These are phyloP conservation scores for Neophaeococcomyces aloes DNA, from an alignment of 2,329 filamentous ascomycete genomes.

Conservation along the genomic window DNA sequence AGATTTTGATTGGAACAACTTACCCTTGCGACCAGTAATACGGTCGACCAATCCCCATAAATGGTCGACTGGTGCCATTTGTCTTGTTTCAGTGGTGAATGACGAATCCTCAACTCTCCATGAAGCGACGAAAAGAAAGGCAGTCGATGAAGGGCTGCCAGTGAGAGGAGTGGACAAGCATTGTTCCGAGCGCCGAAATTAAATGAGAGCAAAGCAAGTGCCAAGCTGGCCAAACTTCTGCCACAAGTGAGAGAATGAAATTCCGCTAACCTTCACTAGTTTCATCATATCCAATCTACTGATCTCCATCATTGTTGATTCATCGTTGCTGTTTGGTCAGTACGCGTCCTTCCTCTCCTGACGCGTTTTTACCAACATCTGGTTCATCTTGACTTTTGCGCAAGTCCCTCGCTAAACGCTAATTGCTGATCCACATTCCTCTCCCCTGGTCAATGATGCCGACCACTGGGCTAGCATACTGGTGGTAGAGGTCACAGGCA, in stretches of 20 bases:
- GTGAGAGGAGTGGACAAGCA: not conserved
- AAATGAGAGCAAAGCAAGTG: not conserved
- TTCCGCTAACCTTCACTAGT: slow-evolving; percentile 1
- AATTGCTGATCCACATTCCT: slow-evolving; percentile 9
- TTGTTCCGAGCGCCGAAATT: slow-evolving; percentile 2
- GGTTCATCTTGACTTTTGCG: not conserved
- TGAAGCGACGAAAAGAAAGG: too few species aligned
- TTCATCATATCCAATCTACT: not conserved
- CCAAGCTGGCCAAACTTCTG: not conserved
- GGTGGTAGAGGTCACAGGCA: not conserved
- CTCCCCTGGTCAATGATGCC: not conserved
- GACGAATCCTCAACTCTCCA: too few species aligned
- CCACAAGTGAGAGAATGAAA: not conserved
- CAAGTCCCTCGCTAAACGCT: slow-evolving; percentile 1
- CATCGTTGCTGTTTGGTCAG: not conserved
- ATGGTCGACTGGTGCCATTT: slow-evolving; percentile 5
- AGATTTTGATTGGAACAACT: not conserved
- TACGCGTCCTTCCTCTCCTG: not conserved
- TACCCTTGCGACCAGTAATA: slow-evolving; percentile 4
- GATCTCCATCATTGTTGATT: not conserved
- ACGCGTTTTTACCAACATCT: not conserved
- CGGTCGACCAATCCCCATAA: slow-evolving; percentile 6
- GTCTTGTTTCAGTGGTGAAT: not conserved
- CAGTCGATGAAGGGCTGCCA: not conserved
- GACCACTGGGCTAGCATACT: slow-evolving; percentile 1